Base-by-base conservation (phyloP, 2,329 filamentous ascomycete genomes). In the Colletotrichum trifolii region DNA sequence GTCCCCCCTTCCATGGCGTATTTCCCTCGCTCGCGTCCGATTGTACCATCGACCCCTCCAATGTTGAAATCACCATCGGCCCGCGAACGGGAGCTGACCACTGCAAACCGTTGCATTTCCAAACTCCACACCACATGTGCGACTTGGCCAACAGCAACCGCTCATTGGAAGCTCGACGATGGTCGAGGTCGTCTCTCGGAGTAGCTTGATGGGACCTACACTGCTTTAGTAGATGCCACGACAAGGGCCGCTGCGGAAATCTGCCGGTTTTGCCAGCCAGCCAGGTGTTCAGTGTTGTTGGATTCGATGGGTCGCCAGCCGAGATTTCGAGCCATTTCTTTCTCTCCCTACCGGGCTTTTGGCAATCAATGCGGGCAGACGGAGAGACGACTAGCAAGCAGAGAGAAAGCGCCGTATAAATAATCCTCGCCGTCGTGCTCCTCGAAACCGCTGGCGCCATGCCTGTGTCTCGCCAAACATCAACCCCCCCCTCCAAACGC, bases 61-160 rank as follows among this genome's bases (percentile, higher is more conserved):
- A 64, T 64, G 54, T 60, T 53, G 48, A 60, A 48, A 64, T 60
- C 60, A 17, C 4, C 34, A 54, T 38, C 49, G 54, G 60, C 48
- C 60, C 60, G 54, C 35, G 5, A 62, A 34, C 15, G n/a, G 34
- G 13, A 11, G 12, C n/a, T 33, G 38, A 35, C 39, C 15, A 40
- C 12, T 12, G 15, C 11, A 0, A 59, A 4, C 39, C 1, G 7
- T 3, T 11, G 35, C 12, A 36, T 5, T n/a, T 38, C 48, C 47
- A 33, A 13, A 52, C 2, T 35, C 54, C 45, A 58, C 34, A 56
- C 13, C 25, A 5, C 5, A 6, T 12, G 9, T 50, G 33, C 34
- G 2, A 2, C 9, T 4, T 13, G 2, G 13, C 15, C 25, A 10
- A 33, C 25, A 43, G 40, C 25, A 25, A 25, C 25, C 1, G n/a